Conservation (phyloP, 371 early-diverging fungal species). For the Rhizopus delemar region DNA sequence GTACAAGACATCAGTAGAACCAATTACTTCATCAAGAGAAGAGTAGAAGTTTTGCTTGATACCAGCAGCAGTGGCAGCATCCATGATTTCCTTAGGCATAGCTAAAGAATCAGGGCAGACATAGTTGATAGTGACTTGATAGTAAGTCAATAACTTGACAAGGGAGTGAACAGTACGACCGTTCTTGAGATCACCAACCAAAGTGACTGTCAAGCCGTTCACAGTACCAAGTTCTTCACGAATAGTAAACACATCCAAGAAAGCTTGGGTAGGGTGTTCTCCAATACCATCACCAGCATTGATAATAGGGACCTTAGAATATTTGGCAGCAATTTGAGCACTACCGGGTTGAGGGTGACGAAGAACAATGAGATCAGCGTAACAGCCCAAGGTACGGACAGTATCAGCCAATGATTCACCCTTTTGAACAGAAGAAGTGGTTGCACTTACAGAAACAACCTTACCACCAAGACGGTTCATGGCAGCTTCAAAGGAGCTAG, state of each 20-base stretch:
- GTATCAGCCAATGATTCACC: conserved; percentile 95
- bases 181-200: conserved; percentile 96
- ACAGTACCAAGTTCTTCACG: conserved; percentile 93
- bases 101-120: conserved; percentile 81
- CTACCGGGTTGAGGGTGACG: conserved; percentile 93
- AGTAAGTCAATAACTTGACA: conserved; percentile 87
- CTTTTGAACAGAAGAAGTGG: conserved; percentile 89
- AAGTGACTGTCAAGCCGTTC: conserved; percentile 92
- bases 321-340: conserved; percentile 82
- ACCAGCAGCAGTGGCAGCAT: conserved; percentile 68
- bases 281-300: conserved; percentile 97
- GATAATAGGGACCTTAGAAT: conserved; percentile 88
- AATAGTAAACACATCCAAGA: conserved; percentile 95
- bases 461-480: conserved; percentile 92
- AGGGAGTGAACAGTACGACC: conserved; percentile 97
- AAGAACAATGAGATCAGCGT: conserved; percentile 89
- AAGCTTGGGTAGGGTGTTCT: conserved; percentile 98
- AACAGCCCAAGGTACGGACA: conserved; percentile 89
- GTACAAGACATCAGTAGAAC: conserved; percentile 91
- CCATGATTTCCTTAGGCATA: conserved; percentile 88
- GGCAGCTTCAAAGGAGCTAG: conserved; percentile 91
- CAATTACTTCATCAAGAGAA: conserved; percentile 79
- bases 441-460: conserved; percentile 82
- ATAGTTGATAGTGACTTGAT: conserved; percentile 91
- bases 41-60: conserved; percentile 71